These are phyloP conservation scores for Dactylellina parvicollis DNA, from an alignment of 2,329 filamentous ascomycete genomes.

Conservation along the genomic window DNA sequence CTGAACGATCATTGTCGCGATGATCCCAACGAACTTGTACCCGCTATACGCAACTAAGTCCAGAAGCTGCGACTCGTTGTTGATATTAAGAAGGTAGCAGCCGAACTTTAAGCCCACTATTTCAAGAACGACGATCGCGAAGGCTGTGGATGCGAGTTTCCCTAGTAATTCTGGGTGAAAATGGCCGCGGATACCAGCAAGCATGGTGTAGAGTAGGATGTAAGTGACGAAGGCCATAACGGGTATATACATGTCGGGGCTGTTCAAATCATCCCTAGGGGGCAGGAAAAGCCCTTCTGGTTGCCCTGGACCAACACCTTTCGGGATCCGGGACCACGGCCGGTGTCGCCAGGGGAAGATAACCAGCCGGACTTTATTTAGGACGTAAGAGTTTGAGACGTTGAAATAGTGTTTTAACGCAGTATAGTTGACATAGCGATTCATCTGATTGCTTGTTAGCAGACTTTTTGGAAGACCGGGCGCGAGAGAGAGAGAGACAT, in stretches of 20 bases:
- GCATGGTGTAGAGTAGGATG: constrained; percentile 88
- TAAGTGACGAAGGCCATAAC: constrained; percentile 98
- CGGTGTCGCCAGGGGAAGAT: constrained; percentile 98
- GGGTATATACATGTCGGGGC: constrained; percentile 99
- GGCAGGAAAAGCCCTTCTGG: constrained; percentile 84
- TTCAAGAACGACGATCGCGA: constrained; percentile 84
- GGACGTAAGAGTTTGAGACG: constrained; percentile 95
- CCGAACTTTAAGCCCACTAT: constrained; percentile 90
- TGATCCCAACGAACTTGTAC: constrained; percentile 98
- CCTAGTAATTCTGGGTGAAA: constrained; percentile 95
- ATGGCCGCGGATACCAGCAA: constrained; percentile 86
- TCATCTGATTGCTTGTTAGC: constrained; percentile 66
- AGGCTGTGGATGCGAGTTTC: constrained; percentile 83
- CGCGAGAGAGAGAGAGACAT: constrained; percentile 59
- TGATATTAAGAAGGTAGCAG: constrained; percentile 92
- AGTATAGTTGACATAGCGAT: constrained; percentile 87
- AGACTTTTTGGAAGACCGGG: constrained; percentile 2
- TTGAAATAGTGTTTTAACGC: constrained; percentile 99
- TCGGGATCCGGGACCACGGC: constrained; percentile 86
- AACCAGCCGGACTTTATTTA: constrained; percentile 90
- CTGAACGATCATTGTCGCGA: constrained; percentile 76
- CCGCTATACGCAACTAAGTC: constrained; percentile 96
- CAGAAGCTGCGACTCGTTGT: constrained; percentile 89
- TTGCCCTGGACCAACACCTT: constrained; percentile 71
- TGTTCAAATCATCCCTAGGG: constrained; percentile 94